Conservation (phyloP, 805 yeast species). For the Clavispora vitiphila region DNA sequence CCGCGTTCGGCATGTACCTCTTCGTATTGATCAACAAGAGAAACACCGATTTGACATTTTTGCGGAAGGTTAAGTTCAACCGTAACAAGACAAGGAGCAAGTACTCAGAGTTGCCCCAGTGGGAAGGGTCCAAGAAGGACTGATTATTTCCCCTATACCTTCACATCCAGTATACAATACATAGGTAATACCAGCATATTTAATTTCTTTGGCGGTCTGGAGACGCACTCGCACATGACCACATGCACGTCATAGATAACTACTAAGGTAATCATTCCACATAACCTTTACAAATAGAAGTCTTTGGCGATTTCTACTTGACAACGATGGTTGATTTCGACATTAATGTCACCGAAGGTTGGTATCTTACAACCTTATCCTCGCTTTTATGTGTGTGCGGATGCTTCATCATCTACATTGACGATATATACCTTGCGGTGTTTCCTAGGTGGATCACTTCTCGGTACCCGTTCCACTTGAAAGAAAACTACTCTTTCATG, state of each 20-base stretch:
- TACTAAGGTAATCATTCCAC: too few species aligned
- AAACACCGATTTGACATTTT: constrained; percentile 36
- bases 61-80: constrained; percentile 28
- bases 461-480: constrained; percentile 46
- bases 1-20: constrained; percentile 59
- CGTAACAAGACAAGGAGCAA: constrained; percentile 18
- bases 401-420: constrained; percentile 58
- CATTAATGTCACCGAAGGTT: constrained; percentile 41
- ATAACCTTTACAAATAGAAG: too few species aligned
- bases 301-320: background rate
- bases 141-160: background rate
- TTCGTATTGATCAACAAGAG: constrained; percentile 51
- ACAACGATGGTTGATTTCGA: background rate
- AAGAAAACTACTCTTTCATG: constrained; percentile 58
- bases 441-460: constrained; percentile 39
- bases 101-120: constrained; percentile 32
- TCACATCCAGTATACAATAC: background rate
- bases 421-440: constrained; percentile 42
- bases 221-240: background rate
- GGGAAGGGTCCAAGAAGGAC: constrained; percentile 15
- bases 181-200: background rate
- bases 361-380: constrained; percentile 61
- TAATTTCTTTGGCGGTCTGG: background rate
- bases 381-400: constrained; percentile 72
- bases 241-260: background rate